phyloP scores from a whole-genome alignment of 2,329 filamentous ascomycete species.

The Samsoniella hepiali region DNA sequence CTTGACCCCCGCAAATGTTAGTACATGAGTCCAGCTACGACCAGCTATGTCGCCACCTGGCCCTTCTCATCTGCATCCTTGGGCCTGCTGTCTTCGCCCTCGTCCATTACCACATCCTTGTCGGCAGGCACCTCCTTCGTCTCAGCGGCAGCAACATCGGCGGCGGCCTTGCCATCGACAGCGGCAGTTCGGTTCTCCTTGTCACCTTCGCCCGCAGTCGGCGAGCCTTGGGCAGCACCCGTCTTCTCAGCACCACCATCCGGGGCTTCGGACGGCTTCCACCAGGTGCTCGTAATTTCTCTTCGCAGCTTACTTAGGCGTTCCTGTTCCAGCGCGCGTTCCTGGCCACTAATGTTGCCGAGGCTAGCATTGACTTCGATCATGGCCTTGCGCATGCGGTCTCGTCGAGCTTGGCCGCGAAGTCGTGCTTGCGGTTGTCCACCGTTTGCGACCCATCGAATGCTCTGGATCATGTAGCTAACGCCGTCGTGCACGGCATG shows the following conservation, averaged over 20 bases:
- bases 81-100: conserved; percentile 22
- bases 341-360: conserved; percentile 30
- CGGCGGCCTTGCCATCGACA: conserved; percentile 18
- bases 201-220: conserved; percentile 35
- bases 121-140: conserved; percentile 13
- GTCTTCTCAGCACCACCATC: conserved; percentile 23
- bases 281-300: conserved; percentile 36
- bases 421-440: conserved; percentile 56
- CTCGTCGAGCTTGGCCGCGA: conserved; percentile 52
- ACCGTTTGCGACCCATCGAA: conserved; percentile 82
- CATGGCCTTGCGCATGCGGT: conserved; percentile 56
- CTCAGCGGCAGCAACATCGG: conserved; percentile 15
- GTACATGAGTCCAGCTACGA: not conserved
- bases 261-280: conserved; percentile 30
- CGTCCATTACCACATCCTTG: conserved; percentile 35
- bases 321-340: conserved; percentile 27
- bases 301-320: conserved; percentile 25
- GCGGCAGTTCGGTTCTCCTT: conserved; percentile 44
- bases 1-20: not conserved
- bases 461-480: conserved; percentile 78
- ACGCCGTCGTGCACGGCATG: conserved; percentile 71
- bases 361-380: conserved; percentile 44
- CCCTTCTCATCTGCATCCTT: conserved; percentile 11
- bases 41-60: conserved; percentile 11
- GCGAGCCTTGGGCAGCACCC: conserved; percentile 23